These are phyloP conservation scores for Saturnispora zaruensis DNA, from an alignment of 805 yeast species.

Conservation along the genomic window DNA sequence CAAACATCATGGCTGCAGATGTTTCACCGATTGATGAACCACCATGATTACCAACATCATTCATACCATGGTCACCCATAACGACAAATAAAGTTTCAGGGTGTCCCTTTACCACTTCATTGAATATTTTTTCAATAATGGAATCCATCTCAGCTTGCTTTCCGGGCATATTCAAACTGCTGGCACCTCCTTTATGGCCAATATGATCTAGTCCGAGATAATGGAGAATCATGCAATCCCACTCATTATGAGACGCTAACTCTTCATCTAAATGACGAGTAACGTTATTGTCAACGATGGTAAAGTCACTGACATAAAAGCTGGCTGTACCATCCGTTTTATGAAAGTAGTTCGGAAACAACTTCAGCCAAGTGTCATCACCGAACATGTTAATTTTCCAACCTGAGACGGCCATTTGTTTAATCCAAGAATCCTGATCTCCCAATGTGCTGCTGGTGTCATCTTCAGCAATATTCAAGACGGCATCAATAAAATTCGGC, in stretches of 20 bases:
- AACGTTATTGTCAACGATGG: slow-evolving; percentile 88
- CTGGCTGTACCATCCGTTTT: slow-evolving; percentile 81
- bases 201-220: slow-evolving; percentile 94
- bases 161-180: slow-evolving; percentile 65
- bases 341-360: slow-evolving; percentile 66
- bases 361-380: slow-evolving; percentile 94
- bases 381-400: slow-evolving; percentile 76
- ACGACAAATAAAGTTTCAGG: slow-evolving; percentile 57
- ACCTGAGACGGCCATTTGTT: slow-evolving; percentile 43
- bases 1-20: slow-evolving; percentile 66
- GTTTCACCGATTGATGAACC: slow-evolving; percentile 93
- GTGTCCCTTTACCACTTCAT: slow-evolving; percentile 21
- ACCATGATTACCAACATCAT: slow-evolving; percentile 92
- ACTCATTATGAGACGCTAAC: slow-evolving; percentile 35
- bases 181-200: slow-evolving; percentile 95
- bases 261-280: slow-evolving; percentile 74
- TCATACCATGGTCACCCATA: slow-evolving; percentile 96
- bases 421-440: slow-evolving; percentile 81
- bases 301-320: slow-evolving; percentile 90
- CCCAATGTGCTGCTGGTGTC: slow-evolving; percentile 60
- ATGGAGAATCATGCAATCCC: slow-evolving; percentile 88
- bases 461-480: slow-evolving; percentile 86
- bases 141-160: slow-evolving; percentile 85
- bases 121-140: slow-evolving; percentile 47
- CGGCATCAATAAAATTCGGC: slow-evolving; percentile 90